Conservation (phyloP, 306 rosid genomes). For the Dryas drummondii region DNA sequence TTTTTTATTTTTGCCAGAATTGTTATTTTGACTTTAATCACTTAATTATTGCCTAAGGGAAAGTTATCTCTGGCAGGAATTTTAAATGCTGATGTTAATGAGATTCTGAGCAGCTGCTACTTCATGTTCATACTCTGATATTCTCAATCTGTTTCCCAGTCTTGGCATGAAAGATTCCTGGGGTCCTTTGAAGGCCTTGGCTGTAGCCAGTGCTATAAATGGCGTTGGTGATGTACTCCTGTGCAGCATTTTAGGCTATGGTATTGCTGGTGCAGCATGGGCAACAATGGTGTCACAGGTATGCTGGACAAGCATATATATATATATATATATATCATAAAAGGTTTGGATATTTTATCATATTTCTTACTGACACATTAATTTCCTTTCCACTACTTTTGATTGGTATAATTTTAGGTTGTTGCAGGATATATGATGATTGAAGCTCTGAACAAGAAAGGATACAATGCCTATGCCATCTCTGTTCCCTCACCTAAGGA, state of each 20-base stretch:
- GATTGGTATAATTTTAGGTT: slow-evolving; percentile 44
- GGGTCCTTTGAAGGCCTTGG: slow-evolving; percentile 88
- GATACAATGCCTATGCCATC: slow-evolving; percentile 63
- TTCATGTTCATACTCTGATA: slow-evolving; percentile 11
- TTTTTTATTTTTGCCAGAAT: not conserved
- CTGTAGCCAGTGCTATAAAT: slow-evolving; percentile 59
- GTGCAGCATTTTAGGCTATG: slow-evolving; percentile 57
- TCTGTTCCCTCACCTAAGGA: slow-evolving; percentile 71
- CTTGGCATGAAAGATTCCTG: slow-evolving; percentile 94
- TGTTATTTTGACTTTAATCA: not conserved
- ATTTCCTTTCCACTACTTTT: slow-evolving; percentile 22
- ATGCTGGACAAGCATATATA: slow-evolving; percentile 20
- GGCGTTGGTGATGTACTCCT: slow-evolving; percentile 61
- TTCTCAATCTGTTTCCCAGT: slow-evolving; percentile 31
- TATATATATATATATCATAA: not conserved
- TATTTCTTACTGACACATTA: not conserved
- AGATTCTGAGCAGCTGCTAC: slow-evolving; percentile 13
- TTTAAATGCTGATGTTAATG: not conserved
- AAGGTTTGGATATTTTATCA: not conserved
- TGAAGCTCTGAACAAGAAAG: slow-evolving; percentile 68
- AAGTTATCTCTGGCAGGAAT: not conserved
- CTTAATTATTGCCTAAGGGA: not conserved
- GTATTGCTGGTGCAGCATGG: slow-evolving; percentile 89
- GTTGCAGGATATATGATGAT: slow-evolving; percentile 91
- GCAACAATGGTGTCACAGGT: slow-evolving; percentile 82